Conservation (phyloP, 2,329 filamentous ascomycete species). For the Diplocarpon rosae region DNA sequence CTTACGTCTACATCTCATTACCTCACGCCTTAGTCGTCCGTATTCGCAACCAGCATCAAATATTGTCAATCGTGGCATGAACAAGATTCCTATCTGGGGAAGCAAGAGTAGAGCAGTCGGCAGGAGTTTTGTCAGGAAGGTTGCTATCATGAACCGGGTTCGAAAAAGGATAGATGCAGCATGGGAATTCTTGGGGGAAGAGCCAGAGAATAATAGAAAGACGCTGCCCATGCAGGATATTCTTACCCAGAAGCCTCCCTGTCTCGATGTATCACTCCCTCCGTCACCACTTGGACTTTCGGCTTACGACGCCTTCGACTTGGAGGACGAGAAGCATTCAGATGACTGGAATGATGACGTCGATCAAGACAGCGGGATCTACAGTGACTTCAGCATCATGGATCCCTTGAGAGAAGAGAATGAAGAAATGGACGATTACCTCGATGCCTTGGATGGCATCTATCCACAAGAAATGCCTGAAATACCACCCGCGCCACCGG, state of each 20-base stretch:
- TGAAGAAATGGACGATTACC: conserved; percentile 22
- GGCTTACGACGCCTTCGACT: conserved; percentile 27
- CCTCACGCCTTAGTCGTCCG: conserved; percentile 57
- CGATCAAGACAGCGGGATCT: conserved; percentile 15
- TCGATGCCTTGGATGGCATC: conserved; percentile 27
- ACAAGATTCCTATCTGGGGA: conserved; percentile 34
- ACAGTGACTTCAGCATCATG: conserved; percentile 28
- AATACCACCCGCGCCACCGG: conserved; percentile 18
- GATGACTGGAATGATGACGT: conserved; percentile 13
- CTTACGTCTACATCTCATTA: conserved; percentile 51
- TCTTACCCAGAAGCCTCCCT: conserved; percentile 19
- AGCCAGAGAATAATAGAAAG: conserved; percentile 18
- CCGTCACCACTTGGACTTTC: conserved; percentile 27
- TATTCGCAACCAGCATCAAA: conserved; percentile 61
- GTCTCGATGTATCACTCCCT: conserved; percentile 20
- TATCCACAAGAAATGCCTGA: conserved; percentile 21
- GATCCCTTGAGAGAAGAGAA: conserved; percentile 20
- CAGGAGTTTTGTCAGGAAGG: conserved; percentile 46
- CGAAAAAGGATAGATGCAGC: conserved; percentile 34
- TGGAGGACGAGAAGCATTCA: conserved; percentile 22
- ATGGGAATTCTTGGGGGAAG: conserved; percentile 18
- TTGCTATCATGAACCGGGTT: conserved; percentile 54
- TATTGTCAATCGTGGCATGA: conserved; percentile 47
- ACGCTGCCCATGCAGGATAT: conserved; percentile 20
- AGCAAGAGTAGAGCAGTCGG: conserved; percentile 37